Evolutionary conservation across 2,329 filamentous ascomycete species (phyloP).

Genomic region (Metarhizium robertsii): DNA sequence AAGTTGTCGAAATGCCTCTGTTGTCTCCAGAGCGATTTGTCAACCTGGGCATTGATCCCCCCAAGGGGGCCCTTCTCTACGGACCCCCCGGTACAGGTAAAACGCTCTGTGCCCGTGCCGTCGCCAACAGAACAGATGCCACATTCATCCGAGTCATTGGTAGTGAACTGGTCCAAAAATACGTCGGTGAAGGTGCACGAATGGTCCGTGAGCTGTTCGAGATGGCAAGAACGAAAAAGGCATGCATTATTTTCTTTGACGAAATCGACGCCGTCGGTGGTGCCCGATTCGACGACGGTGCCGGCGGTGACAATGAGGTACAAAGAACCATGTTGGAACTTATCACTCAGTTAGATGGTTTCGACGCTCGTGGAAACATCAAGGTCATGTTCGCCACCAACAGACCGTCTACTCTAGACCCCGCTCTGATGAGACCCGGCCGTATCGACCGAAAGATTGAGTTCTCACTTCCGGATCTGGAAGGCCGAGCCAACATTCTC

Average conservation of each 20-base stretch:
- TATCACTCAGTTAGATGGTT: conserved; percentile 93
- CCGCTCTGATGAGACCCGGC: conserved; percentile 92
- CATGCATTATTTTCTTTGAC: conserved; percentile 96
- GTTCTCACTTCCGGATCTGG: conserved; percentile 93
- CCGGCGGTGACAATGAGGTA: conserved; percentile 94
- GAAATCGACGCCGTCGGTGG: conserved; percentile 96
- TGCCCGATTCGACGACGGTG: conserved; percentile 92
- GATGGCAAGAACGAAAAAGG: conserved; percentile 99
- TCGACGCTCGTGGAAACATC: conserved; percentile 94
- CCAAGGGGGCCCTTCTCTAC: conserved; percentile 93
- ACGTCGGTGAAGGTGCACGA: conserved; percentile 92
- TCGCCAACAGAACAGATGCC: conserved; percentile 94
- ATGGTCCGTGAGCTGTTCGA: conserved; percentile 99
- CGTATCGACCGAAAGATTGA: conserved; percentile 99
- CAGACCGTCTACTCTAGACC: conserved; percentile 87
- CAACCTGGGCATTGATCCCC: conserved; percentile 96
- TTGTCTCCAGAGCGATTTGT: conserved; percentile 95
- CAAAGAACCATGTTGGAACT: conserved; percentile 97
- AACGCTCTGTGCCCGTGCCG: conserved; percentile 92
- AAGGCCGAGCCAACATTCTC: conserved; percentile 93
- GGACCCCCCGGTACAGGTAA: conserved; percentile 98
- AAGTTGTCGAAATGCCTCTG: conserved; percentile 97
- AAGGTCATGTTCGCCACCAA: conserved; percentile 99
- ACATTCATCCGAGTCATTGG: conserved; percentile 99
- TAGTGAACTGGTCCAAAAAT: conserved; percentile 96